Percentiles rank a stretch among this genome's conserved stretches.
Evolutionary conservation across 306 rosid species (phyloP).

Genomic region (Biancaea sappan): DNA sequence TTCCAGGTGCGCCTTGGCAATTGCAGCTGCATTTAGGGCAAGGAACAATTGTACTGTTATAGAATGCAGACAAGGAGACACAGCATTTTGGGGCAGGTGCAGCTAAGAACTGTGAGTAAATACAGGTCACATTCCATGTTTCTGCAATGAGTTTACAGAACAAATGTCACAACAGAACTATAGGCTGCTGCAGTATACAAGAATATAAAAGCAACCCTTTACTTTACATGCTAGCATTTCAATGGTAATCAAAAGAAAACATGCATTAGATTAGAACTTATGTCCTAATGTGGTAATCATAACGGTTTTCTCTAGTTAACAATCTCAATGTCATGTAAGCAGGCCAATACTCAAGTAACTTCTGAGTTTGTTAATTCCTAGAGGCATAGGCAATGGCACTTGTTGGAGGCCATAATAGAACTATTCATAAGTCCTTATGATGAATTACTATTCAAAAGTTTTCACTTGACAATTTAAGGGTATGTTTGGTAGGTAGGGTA

Average conservation of each 20-base stretch:
- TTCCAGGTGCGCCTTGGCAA: conserved; percentile 63
- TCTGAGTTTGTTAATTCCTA: neutral
- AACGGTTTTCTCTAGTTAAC: neutral
- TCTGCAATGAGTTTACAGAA: conserved; percentile 42
- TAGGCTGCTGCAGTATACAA: neutral
- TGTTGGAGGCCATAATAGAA: neutral
- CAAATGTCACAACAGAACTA: neutral
- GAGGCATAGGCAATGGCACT: neutral
- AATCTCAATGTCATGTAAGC: neutral
- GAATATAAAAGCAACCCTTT: neutral
- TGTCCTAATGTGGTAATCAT: too few species aligned
- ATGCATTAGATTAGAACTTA: neutral
- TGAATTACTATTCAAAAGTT: too few species aligned
- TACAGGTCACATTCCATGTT: conserved; percentile 80
- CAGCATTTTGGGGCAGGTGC: conserved; percentile 72
- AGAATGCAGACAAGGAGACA: conserved; percentile 81
- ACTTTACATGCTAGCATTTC: neutral
- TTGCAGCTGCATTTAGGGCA: conserved; percentile 81
- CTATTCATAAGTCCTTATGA: too few species aligned
- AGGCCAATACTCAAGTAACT: neutral
- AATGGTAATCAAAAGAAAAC: neutral
- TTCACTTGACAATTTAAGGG: neutral
- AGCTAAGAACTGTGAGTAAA: conserved; percentile 67
- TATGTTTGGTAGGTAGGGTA: too few species aligned
- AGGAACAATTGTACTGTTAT: conserved; percentile 58